Evolutionary conservation across 192 early-diverging fungal species (phyloP).

Genomic region (Backusella tuberculispora): DNA sequence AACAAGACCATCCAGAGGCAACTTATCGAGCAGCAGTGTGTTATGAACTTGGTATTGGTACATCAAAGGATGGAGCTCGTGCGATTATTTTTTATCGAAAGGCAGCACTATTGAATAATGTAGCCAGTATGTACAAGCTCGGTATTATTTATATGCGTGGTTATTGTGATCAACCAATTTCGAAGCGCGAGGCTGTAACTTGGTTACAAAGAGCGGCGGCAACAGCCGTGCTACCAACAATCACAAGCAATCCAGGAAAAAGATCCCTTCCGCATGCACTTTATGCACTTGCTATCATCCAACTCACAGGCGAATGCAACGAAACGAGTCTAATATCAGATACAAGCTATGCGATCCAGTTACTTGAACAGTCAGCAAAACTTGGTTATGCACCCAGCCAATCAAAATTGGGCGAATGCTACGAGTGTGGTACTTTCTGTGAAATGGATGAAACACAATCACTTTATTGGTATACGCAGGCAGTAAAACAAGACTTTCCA

Average conservation of each 20-base stretch:
- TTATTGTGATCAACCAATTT: slow-evolving; percentile 64
- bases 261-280: slow-evolving; percentile 21
- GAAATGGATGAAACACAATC: slow-evolving; percentile 51
- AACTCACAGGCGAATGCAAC: slow-evolving; percentile 18
- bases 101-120: slow-evolving; percentile 84
- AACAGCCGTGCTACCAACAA: slow-evolving; percentile 62
- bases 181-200: slow-evolving; percentile 88
- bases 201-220: slow-evolving; percentile 92
- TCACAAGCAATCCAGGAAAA: not conserved
- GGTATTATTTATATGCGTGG: slow-evolving; percentile 91
- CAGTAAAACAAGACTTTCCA: slow-evolving; percentile 56
- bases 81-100: slow-evolving; percentile 91
- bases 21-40: slow-evolving; percentile 93
- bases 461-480: slow-evolving; percentile 56
- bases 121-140: slow-evolving; percentile 95
- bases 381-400: slow-evolving; percentile 63
- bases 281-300: slow-evolving; percentile 23
- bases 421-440: slow-evolving; percentile 56
- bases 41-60: slow-evolving; percentile 92
- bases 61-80: slow-evolving; percentile 76
- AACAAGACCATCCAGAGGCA: slow-evolving; percentile 86
- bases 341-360: slow-evolving; percentile 54
- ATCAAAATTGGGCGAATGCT: slow-evolving; percentile 58
- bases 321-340: slow-evolving; percentile 37
- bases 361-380: slow-evolving; percentile 58